phyloP scores from a whole-genome alignment of 2,329 filamentous ascomycete genomes.

The Fusarium incarnatum region DNA sequence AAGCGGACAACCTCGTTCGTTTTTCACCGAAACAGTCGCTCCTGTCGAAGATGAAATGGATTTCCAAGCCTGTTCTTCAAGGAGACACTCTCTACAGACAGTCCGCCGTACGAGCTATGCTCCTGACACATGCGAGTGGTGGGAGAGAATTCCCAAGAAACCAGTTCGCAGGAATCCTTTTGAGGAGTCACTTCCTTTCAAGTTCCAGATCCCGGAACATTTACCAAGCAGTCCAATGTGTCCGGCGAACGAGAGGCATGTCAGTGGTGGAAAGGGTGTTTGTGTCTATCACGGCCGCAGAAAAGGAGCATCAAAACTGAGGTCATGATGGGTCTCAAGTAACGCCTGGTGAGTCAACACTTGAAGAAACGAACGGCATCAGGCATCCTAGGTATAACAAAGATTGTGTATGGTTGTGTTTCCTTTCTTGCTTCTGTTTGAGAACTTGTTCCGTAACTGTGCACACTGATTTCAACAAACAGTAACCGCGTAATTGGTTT shows the following conservation, averaged over 20 bases:
- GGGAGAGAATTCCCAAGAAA: slow-evolving; percentile 49
- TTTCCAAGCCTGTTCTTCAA: background rate
- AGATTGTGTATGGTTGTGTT: background rate
- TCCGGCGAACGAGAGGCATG: slow-evolving; percentile 60
- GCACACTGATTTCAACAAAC: background rate
- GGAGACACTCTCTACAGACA: slow-evolving; percentile 30
- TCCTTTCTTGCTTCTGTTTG: background rate
- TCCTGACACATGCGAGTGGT: slow-evolving; percentile 51
- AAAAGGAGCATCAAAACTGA: slow-evolving; percentile 31
- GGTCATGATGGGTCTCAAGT: background rate
- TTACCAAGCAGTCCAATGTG: slow-evolving; percentile 64
- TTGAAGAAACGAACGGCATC: background rate
- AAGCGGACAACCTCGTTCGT: slow-evolving; percentile 54
- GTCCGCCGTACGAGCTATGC: slow-evolving; percentile 40
- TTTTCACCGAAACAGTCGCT: slow-evolving; percentile 57
- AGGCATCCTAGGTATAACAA: background rate
- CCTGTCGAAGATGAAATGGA: slow-evolving; percentile 32
- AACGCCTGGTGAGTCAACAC: background rate
- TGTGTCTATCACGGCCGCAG: slow-evolving; percentile 63
- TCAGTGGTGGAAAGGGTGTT: slow-evolving; percentile 59
- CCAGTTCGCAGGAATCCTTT: slow-evolving; percentile 37
- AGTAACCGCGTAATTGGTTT: slow-evolving; percentile 4
- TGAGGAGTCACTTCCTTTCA: slow-evolving; percentile 49
- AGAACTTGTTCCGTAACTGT: accelerated
- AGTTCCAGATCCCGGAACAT: slow-evolving; percentile 64